Base-by-base conservation (phyloP, 495 filamentous ascomycete genomes). In the Penicillium chermesinum region DNA sequence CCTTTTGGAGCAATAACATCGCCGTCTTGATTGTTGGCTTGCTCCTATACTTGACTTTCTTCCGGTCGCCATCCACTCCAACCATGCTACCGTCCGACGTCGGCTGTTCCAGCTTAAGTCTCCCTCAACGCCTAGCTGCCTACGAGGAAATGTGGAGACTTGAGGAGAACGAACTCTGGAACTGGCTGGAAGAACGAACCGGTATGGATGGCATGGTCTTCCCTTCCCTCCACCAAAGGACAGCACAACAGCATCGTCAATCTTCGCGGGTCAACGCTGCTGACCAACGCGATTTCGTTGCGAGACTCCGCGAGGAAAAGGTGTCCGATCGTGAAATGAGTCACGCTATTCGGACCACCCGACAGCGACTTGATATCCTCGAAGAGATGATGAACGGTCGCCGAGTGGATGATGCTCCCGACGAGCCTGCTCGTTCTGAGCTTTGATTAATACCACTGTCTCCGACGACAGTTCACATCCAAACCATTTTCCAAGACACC, bases 61-160 rank as follows among this genome's bases (percentile, higher is more conserved):
- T 64, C 73, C 84, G 57, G 64, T 64, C 43, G 67, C 76, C 83
- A 61, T 80, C 64, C 49, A 42, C 60, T 41, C 38, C 71, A 59
- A 38, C 65, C 57, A 52, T 48, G 56, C 52, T 41, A 61, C 70
- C 53, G 34, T 64, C 49, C 60, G 70, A 61, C 62, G 70, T 55
- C 9, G 68, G 67, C 17, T 76, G 58, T 35, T 52, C 62, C 13
- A 59, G 60, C 14, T 50, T 60, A 49, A 52, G 53, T 9, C 47
- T 68, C 33, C 79, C 89, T 6, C 82, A 91, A 49, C 78, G 88
- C 5, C 61, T 87, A 14, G 84, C 82, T 18, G 91, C 89, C 5
- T 98, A 96, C 63, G 91, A 97, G 51, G 85, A 95, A 67, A 84
- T 96, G 55, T 98, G 93, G 93, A 77, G 82, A 14, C 70, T 79